Evolutionary conservation across 768 basidiomycete species (phyloP).

Genomic region (Paxillus ammoniavirescens): DNA sequence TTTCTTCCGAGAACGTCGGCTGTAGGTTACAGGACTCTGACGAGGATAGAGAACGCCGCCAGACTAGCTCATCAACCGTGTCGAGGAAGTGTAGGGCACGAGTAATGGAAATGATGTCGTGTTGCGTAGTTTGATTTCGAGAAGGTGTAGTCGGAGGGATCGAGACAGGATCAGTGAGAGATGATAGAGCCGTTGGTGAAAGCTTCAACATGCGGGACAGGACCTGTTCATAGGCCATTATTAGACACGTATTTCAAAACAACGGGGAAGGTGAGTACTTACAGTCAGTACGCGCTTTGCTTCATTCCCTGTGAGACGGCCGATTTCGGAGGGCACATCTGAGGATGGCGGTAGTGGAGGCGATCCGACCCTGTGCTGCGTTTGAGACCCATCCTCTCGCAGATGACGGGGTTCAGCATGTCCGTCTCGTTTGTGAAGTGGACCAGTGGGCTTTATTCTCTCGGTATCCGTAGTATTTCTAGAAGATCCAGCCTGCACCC

Average conservation of each 20-base stretch:
- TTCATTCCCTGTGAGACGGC: constrained; percentile 20
- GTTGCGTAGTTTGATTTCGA: not conserved
- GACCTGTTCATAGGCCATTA: constrained; percentile 1
- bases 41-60: constrained; percentile 18
- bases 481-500: not conserved
- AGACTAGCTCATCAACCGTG: constrained; percentile 27
- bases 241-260: not conserved
- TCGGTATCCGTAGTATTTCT: not conserved
- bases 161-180: not conserved
- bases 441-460: not conserved
- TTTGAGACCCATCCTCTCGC: not conserved
- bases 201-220: constrained; percentile 15
- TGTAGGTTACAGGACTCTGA: constrained; percentile 10
- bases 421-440: not conserved
- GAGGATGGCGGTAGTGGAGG: not conserved
- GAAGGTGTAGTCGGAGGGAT: not conserved
- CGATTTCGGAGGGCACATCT: constrained; percentile 13
- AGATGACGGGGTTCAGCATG: not conserved
- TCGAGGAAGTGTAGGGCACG: constrained; percentile 25
- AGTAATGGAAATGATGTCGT: constrained; percentile 20
- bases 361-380: not conserved
- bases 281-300: constrained; percentile 22
- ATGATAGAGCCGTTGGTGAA: not conserved
- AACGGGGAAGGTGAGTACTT: not conserved
- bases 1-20: constrained; percentile 25